phyloP scores from a whole-genome alignment of 2,329 filamentous ascomycete species.

The Aspergillus fijiensis region DNA sequence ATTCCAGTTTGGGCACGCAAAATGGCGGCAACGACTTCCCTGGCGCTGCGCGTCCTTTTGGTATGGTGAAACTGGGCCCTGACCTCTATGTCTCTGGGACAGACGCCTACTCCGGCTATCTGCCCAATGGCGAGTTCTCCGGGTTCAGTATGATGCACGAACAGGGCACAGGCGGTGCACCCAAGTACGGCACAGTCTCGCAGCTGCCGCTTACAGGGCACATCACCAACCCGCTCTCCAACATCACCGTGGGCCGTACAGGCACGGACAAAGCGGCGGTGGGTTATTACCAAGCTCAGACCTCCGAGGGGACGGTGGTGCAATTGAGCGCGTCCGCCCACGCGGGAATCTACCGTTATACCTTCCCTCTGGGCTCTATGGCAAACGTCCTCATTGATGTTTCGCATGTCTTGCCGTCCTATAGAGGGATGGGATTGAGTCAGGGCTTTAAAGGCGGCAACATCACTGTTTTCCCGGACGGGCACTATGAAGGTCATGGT shows the following conservation, averaged over 20 bases:
- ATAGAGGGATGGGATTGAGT: slow-evolving; percentile 59
- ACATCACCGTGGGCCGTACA: slow-evolving; percentile 57
- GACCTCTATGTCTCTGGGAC: slow-evolving; percentile 36
- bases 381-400: slow-evolving; percentile 61
- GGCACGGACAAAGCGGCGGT: slow-evolving; percentile 54
- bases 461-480: slow-evolving; percentile 53
- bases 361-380: slow-evolving; percentile 48
- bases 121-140: slow-evolving; percentile 52
- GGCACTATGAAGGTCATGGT: slow-evolving; percentile 60
- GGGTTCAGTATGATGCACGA: slow-evolving; percentile 66
- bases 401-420: slow-evolving; percentile 65
- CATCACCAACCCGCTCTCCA: slow-evolving; percentile 55
- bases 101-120: slow-evolving; percentile 46
- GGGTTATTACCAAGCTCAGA: slow-evolving; percentile 60
- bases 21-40: slow-evolving; percentile 46
- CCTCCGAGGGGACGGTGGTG: slow-evolving; percentile 57
- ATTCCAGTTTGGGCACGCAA: slow-evolving; percentile 29
- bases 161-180: slow-evolving; percentile 66
- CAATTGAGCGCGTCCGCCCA: slow-evolving; percentile 59
- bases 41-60: slow-evolving; percentile 43
- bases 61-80: slow-evolving; percentile 46
- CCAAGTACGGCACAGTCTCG: slow-evolving; percentile 67
- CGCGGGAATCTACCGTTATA: slow-evolving; percentile 57
- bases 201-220: slow-evolving; percentile 57
- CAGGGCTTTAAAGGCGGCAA: slow-evolving; percentile 63